Base-by-base conservation (phyloP, 1,284 basidiomycete species). In the Athelia sp. region DNA sequence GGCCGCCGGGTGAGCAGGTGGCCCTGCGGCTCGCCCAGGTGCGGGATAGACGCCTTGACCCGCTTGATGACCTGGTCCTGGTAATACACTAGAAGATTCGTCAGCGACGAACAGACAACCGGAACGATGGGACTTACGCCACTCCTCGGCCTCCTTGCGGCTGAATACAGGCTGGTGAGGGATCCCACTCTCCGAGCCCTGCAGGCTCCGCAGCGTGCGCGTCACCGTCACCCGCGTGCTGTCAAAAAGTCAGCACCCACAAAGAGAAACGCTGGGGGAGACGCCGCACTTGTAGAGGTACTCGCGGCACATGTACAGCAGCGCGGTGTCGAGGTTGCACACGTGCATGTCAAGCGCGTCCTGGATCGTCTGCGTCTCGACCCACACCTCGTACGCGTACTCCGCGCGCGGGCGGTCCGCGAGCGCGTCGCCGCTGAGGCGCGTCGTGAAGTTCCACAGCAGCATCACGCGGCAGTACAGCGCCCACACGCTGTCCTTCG, bases 401-500 rank as follows among this genome's bases (percentile, higher is more conserved):
- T 82, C 80, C 1, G 79, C 75, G 43, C 77, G 75, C 22, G 80
- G 75, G 32, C 81, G 74, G 15, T 71, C 72, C 14, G 67, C 59
- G 54, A 71, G 69, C 0, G 64, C 56, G 17, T 67, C 67, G 48
- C 69, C 66, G 52, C 74, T 65, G 46, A 82, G 69, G 19, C 75
- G 74, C 51, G 75, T 71, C 57, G 79, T 83, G 58, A 80, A 83
- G 59, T 78, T 84, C 82, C 85, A 88, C 1, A 90, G 70, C 11
- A 90, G 73, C 83, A 89, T 84, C 60, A 80, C 80, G 45, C 87
- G 81, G 65, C 83, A 87, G 59, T 87, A 87, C 29, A 90, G 69
- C 0, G 84, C 87, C 85, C 86, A 89, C 2, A 90, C 72, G 9
- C 82, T 82, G 54, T 89, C 84, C 61, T 87, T 87, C 11, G 82